phyloP scores from a whole-genome alignment of 2,329 filamentous ascomycete genomes.

The Orbilia ellipsospora region DNA sequence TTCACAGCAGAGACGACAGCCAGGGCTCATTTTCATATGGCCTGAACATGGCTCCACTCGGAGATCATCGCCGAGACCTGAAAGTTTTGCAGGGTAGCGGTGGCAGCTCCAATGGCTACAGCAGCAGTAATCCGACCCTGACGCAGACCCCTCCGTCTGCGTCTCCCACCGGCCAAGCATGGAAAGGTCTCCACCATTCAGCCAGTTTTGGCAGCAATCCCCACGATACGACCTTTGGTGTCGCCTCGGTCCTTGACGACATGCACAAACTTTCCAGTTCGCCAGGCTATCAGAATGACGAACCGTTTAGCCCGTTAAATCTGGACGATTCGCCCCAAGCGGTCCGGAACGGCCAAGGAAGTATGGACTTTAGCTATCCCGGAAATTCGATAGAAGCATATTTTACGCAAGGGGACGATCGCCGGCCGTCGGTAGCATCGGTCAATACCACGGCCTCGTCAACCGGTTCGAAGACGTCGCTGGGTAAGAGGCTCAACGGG shows the following conservation, averaged over 20 bases:
- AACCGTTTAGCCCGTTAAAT: conserved; percentile 40
- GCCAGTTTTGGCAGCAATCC: conserved; percentile 46
- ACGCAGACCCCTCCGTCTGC: conserved; percentile 53
- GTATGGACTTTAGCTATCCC: conserved; percentile 43
- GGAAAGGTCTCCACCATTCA: conserved; percentile 43
- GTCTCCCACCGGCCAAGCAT: conserved; percentile 50
- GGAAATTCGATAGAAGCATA: conserved; percentile 57
- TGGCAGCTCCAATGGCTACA: conserved; percentile 37
- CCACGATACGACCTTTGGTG: conserved; percentile 39
- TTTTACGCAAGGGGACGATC: conserved; percentile 68
- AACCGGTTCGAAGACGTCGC: conserved; percentile 80
- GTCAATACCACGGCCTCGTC: conserved; percentile 84
- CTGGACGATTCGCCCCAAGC: conserved; percentile 48
- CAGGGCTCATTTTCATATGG: conserved; percentile 41
- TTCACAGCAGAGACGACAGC: conserved; percentile 41
- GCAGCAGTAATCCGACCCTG: conserved; percentile 51
- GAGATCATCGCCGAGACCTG: conserved; percentile 48
- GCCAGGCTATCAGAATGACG: conserved; percentile 46
- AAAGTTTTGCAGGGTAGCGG: conserved; percentile 50
- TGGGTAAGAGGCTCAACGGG: conserved; percentile 75
- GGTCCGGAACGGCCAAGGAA: conserved; percentile 28
- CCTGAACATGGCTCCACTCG: conserved; percentile 51
- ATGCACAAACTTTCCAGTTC: conserved; percentile 41
- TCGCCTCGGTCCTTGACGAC: conserved; percentile 50
- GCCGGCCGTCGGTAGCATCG: conserved; percentile 88